A percentile compares a stretch with the other conserved stretches of the same genome.
Evolutionary conservation across 305 asterid species (phyloP).

Genomic region (Vinca major): DNA sequence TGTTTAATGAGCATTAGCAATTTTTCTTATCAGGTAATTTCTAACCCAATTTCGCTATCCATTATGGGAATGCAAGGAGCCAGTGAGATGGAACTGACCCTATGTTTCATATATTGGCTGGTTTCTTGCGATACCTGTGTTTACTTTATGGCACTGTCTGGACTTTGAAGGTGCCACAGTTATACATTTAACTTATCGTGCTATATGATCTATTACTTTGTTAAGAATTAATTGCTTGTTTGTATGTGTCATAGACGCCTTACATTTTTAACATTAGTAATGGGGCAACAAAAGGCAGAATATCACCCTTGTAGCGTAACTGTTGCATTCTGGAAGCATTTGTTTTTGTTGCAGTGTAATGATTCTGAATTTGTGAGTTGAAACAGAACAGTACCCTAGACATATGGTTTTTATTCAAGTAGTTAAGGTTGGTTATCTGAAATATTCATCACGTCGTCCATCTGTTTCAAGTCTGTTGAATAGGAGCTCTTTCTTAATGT

Average conservation of each 20-base stretch:
- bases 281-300: background rate
- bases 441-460: too few relatives aligned
- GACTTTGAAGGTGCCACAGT: background rate
- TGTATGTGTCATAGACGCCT: background rate
- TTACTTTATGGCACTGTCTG: background rate
- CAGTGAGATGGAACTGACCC: background rate
- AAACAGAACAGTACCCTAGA: too few relatives aligned
- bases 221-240: background rate
- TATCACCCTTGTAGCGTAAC: background rate
- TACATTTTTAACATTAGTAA: background rate
- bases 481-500: too few relatives aligned
- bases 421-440: too few relatives aligned
- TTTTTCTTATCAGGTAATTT: constrained; percentile 64
- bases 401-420: too few relatives aligned
- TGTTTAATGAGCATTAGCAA: constrained; percentile 68
- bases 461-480: too few relatives aligned
- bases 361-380: background rate
- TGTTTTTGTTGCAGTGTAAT: background rate
- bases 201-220: background rate
- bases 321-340: background rate
- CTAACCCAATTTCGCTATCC: constrained; percentile 3
- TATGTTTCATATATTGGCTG: background rate
- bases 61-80: background rate
- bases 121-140: background rate
- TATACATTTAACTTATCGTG: background rate